Evolutionary conservation across 352 stramenopile species (phyloP), one percentile per base, ranked within the genome.

Genomic region (Globisporangium polare): DNA sequence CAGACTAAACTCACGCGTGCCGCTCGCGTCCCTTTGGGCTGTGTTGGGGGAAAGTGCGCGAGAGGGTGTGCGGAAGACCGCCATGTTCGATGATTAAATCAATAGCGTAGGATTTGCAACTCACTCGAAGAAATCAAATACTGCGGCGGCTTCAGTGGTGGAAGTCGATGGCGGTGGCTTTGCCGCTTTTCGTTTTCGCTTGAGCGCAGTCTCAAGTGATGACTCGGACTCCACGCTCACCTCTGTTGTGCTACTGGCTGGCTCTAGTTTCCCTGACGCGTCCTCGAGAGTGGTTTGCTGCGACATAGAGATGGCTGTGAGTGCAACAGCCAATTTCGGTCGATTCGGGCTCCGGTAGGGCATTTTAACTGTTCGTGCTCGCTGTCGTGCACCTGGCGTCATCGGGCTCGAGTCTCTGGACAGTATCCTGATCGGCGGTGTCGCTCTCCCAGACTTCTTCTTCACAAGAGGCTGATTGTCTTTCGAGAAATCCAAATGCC

Each of bases 401-500:
- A 33, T 20, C 2, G 56, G 56, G 27, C 56, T 62, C 4, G 56
- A 53, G 43, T 46, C 46, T 31, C 45, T 43, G 27, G 56, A 62
- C 20, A 33, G 20, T 20, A 46, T 17, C 27, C 29, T 33, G 9
- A 24, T 37, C 0, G 24, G 17, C n/a, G 56, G 56, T 18, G 56
- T 55, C 13, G 13, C 45, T n/a, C 12, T 49, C 20, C 7, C 22
- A 18, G 45, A 15, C 15, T 43, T 37, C 26, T 31, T 50, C 24
- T 24, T 33, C 0, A 4, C 8, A 5, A 5, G 53, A 29, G 17
- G 35, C 35, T 31, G 17, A 5, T 46, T 8, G 22, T 62, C 56
- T 33, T 33, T 33, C 2, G 56, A 62, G 47, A 62, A 62, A 22
- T 62, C 56, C 9, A 62, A 22, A 5, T 56, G 10, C 7, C 52